A percentile compares a stretch with the other conserved stretches of the same genome.
Evolutionary conservation across 345 rosid species (phyloP).

Genomic region (Hibiscus mutabilis): DNA sequence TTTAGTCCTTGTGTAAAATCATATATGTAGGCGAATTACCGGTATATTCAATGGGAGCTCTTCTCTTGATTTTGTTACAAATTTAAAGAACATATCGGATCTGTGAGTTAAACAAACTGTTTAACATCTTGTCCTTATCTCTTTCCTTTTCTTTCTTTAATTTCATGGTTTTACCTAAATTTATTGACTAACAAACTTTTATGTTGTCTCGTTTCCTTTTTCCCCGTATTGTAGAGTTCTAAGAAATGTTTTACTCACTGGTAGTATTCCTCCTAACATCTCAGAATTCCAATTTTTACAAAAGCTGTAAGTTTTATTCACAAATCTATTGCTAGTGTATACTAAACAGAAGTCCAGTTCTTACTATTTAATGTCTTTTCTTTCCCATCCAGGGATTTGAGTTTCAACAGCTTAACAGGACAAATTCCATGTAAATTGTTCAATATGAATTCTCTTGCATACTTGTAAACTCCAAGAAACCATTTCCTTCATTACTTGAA

Average conservation of each 20-base stretch:
- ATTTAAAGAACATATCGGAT: conserved; percentile 25
- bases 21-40: conserved; percentile 27
- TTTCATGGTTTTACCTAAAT: not conserved
- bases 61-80: conserved; percentile 32
- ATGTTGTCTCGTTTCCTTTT: not conserved
- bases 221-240: conserved; percentile 6
- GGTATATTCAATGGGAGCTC: conserved; percentile 32
- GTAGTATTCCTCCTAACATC: not conserved
- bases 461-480: conserved; percentile 18
- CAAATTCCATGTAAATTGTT: conserved; percentile 19
- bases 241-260: conserved; percentile 27
- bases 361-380: not conserved
- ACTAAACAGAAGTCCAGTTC: not conserved
- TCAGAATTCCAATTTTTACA: conserved; percentile 11
- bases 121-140: not conserved
- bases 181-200: not conserved
- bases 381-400: not conserved
- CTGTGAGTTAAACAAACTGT: conserved; percentile 28
- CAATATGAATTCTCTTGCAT: conserved; percentile 13
- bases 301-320: conserved; percentile 22
- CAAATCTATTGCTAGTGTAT: not conserved
- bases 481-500: not conserved
- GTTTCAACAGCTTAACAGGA: not conserved
- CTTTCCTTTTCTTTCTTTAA: too few relatives aligned
- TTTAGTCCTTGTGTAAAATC: not conserved